Base-by-base conservation (phyloP, 257 asterid species). In the Mentha longifolia region DNA sequence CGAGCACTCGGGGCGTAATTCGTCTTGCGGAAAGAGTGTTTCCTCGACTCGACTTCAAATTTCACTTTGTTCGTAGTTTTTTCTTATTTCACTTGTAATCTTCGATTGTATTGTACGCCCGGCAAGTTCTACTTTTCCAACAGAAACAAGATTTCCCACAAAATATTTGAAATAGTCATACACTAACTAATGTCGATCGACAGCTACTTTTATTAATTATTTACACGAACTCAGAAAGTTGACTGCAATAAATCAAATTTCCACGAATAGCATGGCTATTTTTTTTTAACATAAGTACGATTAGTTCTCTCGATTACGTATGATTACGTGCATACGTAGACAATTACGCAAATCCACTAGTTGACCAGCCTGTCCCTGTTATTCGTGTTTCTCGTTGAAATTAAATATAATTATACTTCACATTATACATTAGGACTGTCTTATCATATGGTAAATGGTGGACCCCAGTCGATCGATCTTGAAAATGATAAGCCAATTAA, bases 241-340 rank as follows among this genome's bases (percentile, higher is more conserved):
- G 39, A 64, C 63, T 37, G 16, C 7, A 70, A 45, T 45, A 59
- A 69, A 59, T 19, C 42, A 64, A 7, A n/a, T 47, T 13, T 25
- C 68, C 76, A 76, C 9, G 80, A 25, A 20, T 65, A 2, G 22
- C 80, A 65, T 71, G 77, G 69, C 3, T 45, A 19, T 6, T 57
- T 22, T 12, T 76, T 67, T 16, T 22, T 67, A 19, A 15, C 60
- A 46, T 67, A 10, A 20, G 37, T 14, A 30, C 67, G 42, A 46
- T 7, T 28, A 13, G 14, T 20, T 42, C 30, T 43, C 41, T 62
- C 13, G 70, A 64, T 68, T 41, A 39, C 50, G 22, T 50, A 6
- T 17, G 70, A 64, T 68, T 41, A 39, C 50, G 22, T 50, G 10
- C 14, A 41, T 17, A 42, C 9, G 0, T 25, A 51, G 51, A 63